Evolutionary conservation across 2,329 filamentous ascomycete genomes (phyloP).

Genomic region (Cytospora piceicola): DNA sequence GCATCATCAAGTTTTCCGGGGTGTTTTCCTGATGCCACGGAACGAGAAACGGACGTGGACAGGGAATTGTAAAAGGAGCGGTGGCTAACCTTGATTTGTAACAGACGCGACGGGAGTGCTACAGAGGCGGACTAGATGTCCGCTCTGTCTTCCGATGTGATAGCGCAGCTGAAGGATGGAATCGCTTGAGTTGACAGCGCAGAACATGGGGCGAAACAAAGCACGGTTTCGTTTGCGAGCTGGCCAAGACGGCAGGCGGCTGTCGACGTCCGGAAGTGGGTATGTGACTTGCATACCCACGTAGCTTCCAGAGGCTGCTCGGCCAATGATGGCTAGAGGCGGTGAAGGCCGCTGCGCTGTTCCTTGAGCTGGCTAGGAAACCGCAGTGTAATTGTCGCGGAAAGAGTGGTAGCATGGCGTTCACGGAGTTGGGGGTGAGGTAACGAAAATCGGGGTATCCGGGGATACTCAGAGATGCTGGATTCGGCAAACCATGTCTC

Average conservation of each 20-base stretch:
- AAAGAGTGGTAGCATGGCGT: not conserved
- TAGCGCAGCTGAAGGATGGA: slow-evolving; percentile 20
- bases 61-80: not conserved
- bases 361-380: not conserved
- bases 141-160: slow-evolving; percentile 24
- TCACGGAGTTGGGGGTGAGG: not conserved
- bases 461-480: not conserved
- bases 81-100: slow-evolving; percentile 18
- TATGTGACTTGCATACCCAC: too few relatives aligned
- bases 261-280: not conserved
- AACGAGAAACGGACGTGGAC: not conserved
- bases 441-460: not conserved
- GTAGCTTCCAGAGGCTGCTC: not conserved
- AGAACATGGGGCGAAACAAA: not conserved
- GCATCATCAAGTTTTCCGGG: not conserved
- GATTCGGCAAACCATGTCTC: not conserved
- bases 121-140: slow-evolving; percentile 48
- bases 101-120: slow-evolving; percentile 60
- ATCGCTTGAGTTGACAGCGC: not conserved
- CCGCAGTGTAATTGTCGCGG: not conserved
- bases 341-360: not conserved
- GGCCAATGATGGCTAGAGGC: not conserved
- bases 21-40: too few relatives aligned
- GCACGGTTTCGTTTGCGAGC: not conserved
- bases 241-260: not conserved